Conservation (phyloP, 2,329 filamentous ascomycete species). For the Colletotrichum sublineola region DNA sequence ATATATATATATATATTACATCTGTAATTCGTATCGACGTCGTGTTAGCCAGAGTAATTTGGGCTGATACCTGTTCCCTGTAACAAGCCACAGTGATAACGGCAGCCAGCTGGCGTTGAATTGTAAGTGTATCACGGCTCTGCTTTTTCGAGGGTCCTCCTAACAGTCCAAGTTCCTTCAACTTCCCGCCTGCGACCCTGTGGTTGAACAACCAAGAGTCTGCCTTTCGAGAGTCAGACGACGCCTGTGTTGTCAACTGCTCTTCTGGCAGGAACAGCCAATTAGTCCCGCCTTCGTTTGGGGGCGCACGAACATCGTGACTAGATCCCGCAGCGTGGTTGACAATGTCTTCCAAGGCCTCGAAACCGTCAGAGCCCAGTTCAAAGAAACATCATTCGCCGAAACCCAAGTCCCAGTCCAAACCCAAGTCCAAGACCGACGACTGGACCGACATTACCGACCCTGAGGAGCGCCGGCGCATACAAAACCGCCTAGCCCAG, state of each 20-base stretch:
- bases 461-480: conserved; percentile 77
- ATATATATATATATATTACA: neutral
- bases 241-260: neutral
- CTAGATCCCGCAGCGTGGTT: conserved; percentile 42
- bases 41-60: neutral
- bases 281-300: too few relatives aligned
- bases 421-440: conserved; percentile 58
- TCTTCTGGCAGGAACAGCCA: neutral
- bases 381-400: conserved; percentile 49
- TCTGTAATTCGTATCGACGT: neutral
- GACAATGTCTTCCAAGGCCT: conserved; percentile 50
- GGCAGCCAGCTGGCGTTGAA: neutral
- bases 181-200: neutral
- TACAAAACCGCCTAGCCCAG: conserved; percentile 83
- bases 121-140: neutral
- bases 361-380: conserved; percentile 45
- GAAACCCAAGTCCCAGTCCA: conserved; percentile 55
- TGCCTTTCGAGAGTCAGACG: neutral
- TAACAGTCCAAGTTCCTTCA: neutral
- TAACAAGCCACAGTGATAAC: neutral
- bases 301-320: neutral
- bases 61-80: too few relatives aligned
- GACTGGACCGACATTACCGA: conserved; percentile 80
- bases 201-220: neutral
- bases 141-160: neutral